Conservation (phyloP, 2,329 filamentous ascomycete species). For the Ascochyta viciae-villosae region DNA sequence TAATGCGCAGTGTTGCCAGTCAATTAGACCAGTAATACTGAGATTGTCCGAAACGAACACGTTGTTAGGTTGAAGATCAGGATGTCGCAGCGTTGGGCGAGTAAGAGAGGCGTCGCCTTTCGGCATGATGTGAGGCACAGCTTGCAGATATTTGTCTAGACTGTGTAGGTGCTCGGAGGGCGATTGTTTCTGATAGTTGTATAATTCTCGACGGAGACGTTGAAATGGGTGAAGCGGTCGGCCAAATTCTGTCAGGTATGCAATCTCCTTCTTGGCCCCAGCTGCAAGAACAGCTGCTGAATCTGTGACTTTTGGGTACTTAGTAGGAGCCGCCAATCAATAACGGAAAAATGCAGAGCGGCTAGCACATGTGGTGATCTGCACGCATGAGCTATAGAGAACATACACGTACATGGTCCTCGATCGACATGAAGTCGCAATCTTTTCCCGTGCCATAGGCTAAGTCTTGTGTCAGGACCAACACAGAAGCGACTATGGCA, state of each 20-base stretch:
- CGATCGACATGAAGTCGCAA: conserved; percentile 30
- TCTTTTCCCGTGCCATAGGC: conserved; percentile 43
- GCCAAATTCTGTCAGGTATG: conserved; percentile 38
- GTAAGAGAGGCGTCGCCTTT: conserved; percentile 17
- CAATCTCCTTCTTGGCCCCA: conserved; percentile 44
- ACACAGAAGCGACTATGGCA: conserved; percentile 32
- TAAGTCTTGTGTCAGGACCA: conserved; percentile 38
- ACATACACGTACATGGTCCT: conserved; percentile 42
- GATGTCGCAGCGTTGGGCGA: conserved; percentile 40
- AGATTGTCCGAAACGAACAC: conserved; percentile 35
- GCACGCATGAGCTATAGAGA: background rate
- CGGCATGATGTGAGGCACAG: conserved; percentile 33
- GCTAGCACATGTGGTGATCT: background rate
- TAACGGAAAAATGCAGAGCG: background rate
- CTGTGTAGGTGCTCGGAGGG: conserved; percentile 37
- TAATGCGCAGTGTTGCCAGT: conserved; percentile 51
- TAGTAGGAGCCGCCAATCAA: conserved; percentile 18
- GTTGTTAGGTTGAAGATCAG: conserved; percentile 44
- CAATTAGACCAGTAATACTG: conserved; percentile 49
- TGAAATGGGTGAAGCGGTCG: conserved; percentile 41
- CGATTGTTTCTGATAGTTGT: conserved; percentile 38
- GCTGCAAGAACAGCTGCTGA: conserved; percentile 32
- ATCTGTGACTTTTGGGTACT: conserved; percentile 31
- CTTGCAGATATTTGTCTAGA: conserved; percentile 39
- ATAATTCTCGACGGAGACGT: conserved; percentile 41